phyloP scores from a whole-genome alignment of 768 basidiomycete species.

The Piloderma croceum region DNA sequence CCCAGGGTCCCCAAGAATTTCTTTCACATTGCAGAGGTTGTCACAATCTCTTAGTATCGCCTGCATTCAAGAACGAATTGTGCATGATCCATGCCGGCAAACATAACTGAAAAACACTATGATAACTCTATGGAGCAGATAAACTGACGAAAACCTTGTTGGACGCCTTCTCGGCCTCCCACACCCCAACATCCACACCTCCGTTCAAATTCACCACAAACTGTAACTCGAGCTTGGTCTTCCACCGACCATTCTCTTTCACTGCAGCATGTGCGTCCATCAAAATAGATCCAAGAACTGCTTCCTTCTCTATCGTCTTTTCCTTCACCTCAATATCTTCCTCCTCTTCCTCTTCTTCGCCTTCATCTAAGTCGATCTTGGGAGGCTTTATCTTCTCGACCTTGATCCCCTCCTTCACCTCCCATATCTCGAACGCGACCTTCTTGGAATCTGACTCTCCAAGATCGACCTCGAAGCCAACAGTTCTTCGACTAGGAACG shows the following conservation, averaged over 20 bases:
- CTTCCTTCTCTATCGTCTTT: constrained; percentile 52
- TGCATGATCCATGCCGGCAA: too few relatives aligned
- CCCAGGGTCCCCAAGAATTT: too few relatives aligned
- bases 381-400: constrained; percentile 51
- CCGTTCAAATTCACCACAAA: constrained; percentile 31
- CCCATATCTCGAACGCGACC: constrained; percentile 73
- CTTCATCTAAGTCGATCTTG: constrained; percentile 41
- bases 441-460: constrained; percentile 34
- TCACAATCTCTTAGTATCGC: too few relatives aligned
- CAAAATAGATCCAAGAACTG: constrained; percentile 34
- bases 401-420: constrained; percentile 62
- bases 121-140: constrained; percentile 16
- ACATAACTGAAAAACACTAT: too few relatives aligned
- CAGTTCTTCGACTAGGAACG: constrained; percentile 57
- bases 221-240: constrained; percentile 46
- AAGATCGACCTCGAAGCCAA: constrained; percentile 50
- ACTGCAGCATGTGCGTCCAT: constrained; percentile 34
- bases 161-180: constrained; percentile 32
- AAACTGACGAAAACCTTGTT: constrained; percentile 25
- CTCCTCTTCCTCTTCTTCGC: constrained; percentile 54
- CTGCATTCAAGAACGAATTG: too few relatives aligned
- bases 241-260: constrained; percentile 41
- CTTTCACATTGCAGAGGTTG: too few relatives aligned
- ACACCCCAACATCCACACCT: constrained; percentile 30
- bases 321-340: constrained; percentile 62